phyloP scores from a whole-genome alignment of 805 yeast genomes.

The Yarrowia divulgata region DNA sequence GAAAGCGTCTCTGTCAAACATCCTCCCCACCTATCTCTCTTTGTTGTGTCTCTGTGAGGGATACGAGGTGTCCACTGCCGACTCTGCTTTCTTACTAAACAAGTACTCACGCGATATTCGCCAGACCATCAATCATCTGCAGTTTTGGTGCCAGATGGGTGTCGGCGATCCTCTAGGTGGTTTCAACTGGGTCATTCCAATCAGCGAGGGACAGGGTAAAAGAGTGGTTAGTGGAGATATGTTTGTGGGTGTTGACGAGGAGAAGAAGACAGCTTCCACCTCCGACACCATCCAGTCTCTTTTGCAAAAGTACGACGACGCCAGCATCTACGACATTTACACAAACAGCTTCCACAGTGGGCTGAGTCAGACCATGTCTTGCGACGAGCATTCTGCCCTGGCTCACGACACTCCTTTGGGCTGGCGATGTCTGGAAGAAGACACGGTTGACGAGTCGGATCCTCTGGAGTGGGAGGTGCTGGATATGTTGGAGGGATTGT shows the following conservation, averaged over 20 bases:
- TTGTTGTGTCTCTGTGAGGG: constrained; percentile 26
- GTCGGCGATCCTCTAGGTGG: constrained; percentile 49
- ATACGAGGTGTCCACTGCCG: background rate
- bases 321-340: constrained; percentile 5
- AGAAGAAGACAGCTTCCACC: no score
- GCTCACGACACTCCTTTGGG: constrained; percentile 28
- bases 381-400: constrained; percentile 8
- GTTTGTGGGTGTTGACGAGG: background rate
- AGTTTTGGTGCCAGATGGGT: constrained; percentile 52
- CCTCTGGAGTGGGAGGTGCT: constrained; percentile 2
- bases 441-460: constrained; percentile 41
- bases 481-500: constrained; percentile 40
- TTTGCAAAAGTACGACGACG: background rate
- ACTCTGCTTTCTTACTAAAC: background rate
- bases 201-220: constrained; percentile 8
- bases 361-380: constrained; percentile 3
- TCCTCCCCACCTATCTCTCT: constrained; percentile 3
- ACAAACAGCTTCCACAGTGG: constrained; percentile 7
- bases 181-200: constrained; percentile 48
- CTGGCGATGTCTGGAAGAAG: constrained; percentile 45
- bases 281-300: background rate
- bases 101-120: constrained; percentile 9
- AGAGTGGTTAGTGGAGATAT: constrained; percentile 44
- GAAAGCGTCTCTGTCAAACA: no score
- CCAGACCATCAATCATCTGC: constrained; percentile 46